phyloP scores from a whole-genome alignment of 1,284 basidiomycete genomes.

The Wallemia hederae region DNA sequence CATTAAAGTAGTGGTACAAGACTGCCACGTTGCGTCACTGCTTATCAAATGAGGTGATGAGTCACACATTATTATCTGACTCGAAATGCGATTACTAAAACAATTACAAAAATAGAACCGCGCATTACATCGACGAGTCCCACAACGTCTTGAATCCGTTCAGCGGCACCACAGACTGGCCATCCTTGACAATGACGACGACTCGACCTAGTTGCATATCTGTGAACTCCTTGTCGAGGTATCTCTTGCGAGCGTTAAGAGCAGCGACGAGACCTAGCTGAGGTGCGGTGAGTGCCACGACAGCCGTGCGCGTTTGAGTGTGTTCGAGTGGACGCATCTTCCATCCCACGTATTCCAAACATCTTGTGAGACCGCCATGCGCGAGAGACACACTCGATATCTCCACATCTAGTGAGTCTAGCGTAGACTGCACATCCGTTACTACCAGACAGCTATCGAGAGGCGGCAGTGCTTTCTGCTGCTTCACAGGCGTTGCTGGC shows the following conservation, averaged over 20 bases:
- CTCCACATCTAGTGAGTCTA: not conserved
- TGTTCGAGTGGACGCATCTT: not conserved
- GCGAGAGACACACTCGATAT: not conserved
- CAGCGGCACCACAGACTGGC: not conserved
- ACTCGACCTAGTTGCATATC: not conserved
- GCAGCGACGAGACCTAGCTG: not conserved
- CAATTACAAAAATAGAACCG: no score
- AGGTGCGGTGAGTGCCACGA: not conserved
- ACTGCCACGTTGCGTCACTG: no score
- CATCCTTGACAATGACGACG: not conserved
- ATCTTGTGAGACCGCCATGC: no score
- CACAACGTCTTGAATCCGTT: not conserved
- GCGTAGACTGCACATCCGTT: not conserved
- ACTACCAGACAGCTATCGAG: not conserved
- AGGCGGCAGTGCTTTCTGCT: not conserved
- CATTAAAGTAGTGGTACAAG: no score
- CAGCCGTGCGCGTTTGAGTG: not conserved
- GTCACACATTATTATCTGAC: no score
- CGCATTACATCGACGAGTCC: not conserved
- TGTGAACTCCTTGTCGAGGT: not conserved
- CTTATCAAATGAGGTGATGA: no score
- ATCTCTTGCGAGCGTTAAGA: not conserved
- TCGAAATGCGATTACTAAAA: no score
- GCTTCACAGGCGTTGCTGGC: not conserved
- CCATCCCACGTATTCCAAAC: not conserved